phyloP scores from a whole-genome alignment of 768 basidiomycete genomes.

The Phaeotremella skinneri region DNA sequence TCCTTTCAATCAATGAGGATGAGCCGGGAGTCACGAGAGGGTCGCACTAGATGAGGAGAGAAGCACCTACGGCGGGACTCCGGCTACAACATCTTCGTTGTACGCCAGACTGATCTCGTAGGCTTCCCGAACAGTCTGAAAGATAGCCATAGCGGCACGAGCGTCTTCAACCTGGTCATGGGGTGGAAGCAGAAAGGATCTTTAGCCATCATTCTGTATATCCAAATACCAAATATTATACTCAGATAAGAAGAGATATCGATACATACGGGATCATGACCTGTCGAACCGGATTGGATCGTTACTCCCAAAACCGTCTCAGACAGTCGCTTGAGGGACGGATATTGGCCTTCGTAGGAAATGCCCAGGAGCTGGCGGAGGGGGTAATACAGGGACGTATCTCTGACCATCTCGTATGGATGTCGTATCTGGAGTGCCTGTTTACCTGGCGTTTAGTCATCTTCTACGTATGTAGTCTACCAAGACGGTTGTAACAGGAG shows the following conservation, averaged over 20 bases:
- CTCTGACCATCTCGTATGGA: conserved; percentile 40
- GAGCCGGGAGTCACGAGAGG: too few species aligned
- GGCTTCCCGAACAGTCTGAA: conserved; percentile 49
- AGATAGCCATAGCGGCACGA: conserved; percentile 87
- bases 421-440: conserved; percentile 38
- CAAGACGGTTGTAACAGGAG: not conserved
- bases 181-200: not conserved
- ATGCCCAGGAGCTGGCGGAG: conserved; percentile 32
- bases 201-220: too few species aligned
- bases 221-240: too few species aligned
- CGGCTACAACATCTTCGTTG: conserved; percentile 31
- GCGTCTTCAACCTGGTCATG: conserved; percentile 75
- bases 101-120: conserved; percentile 32
- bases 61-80: conserved; percentile 34
- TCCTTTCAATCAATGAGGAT: too few species aligned
- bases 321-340: conserved; percentile 75
- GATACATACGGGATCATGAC: conserved; percentile 66
- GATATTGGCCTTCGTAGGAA: conserved; percentile 58
- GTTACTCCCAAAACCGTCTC: conserved; percentile 68
- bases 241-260: not conserved
- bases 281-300: conserved; percentile 69
- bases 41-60: too few species aligned
- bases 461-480: conserved; percentile 48
- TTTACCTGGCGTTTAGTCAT: not conserved
- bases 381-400: conserved; percentile 47